Evolutionary conservation across 164 flowering plant genomes (phyloP), one percentile per base, ranked within the genome.

Genomic region (Stephania japonica): DNA sequence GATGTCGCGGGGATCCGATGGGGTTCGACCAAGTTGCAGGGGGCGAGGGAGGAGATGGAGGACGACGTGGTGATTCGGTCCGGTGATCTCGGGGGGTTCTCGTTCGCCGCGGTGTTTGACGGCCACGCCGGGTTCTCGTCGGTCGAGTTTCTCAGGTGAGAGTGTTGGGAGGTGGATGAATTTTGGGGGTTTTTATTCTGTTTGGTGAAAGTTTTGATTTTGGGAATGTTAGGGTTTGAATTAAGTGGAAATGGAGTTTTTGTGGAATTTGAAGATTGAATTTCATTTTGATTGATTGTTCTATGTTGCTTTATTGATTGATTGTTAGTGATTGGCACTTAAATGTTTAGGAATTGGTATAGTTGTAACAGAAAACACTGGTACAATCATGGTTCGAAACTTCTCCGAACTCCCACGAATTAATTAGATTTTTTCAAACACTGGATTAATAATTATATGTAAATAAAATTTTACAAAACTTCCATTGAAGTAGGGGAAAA

Each of bases 21-120:
- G 96, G 99, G 97, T 10, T 88, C 86, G 16, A 76, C 80, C 23
- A 67, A 72, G 32, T 66, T 89, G 72, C 97, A 94, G 76, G 99
- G 99, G 9, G 73, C 75, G 0, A 82, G 97, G 1, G 92, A 90
- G 13, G 99, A 93, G 85, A 95, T 93, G 99, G 99, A 95, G 77
- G 98, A 95, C 68, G 98, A 85, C 73, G 76, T 84, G 59, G 81
- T 95, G 59, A 74, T 91, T 42, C 84, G 87, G 27, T 76, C 96
- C 0, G 92, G 90, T 49, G 85, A 78, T 10, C 83, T 87, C 65
- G 77, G 82, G 59, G 97, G 90, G 0, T 93, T 93, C 84, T 86
- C 89, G 43, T 96, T 83, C 73, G 99, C 98, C 25, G 99, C 98
- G 1, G 97, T 96, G 70, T 87, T 96, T 64, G 99, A 95, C 78